Percentiles rank a stretch among this genome's conserved stretches.
These are phyloP conservation scores for Mycena sp. DNA, from an alignment of 1,284 basidiomycete genomes.

Conservation along the genomic window DNA sequence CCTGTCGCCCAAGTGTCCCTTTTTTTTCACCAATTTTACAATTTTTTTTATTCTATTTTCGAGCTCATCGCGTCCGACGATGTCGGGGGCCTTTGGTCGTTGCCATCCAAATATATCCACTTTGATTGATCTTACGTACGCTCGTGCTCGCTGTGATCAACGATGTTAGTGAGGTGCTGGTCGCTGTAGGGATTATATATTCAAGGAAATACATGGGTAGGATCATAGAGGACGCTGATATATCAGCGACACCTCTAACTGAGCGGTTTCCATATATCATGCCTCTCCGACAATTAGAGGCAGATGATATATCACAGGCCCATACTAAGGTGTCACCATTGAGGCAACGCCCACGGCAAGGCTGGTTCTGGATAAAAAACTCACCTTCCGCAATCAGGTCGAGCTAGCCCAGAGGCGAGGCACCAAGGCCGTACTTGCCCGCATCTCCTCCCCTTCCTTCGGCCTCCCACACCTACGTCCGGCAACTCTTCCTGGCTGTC, in stretches of 20 bases:
- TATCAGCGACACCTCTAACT: neutral
- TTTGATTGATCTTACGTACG: neutral
- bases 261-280: slow-evolving; percentile 1
- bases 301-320: neutral
- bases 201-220: neutral
- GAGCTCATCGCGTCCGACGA: neutral
- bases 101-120: neutral
- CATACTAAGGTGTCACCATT: slow-evolving; percentile 3
- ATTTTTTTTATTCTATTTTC: slow-evolving; percentile 7
- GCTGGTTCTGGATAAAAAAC: no score
- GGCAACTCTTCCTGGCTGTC: no score
- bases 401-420: no score
- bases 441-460: no score
- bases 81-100: neutral
- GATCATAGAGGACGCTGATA: neutral
- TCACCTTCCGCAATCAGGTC: no score
- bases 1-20: neutral
- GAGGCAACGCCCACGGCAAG: no score
- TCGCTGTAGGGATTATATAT: neutral
- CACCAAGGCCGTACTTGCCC: no score
- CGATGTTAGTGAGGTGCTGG: neutral
- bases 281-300: neutral
- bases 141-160: neutral
- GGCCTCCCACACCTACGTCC: no score
- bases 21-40: slow-evolving; percentile 5